Percentiles rank a stretch among this genome's conserved stretches.
phyloP scores from a whole-genome alignment of 1,139 yeast genomes.

The Protomyces gravidus region DNA sequence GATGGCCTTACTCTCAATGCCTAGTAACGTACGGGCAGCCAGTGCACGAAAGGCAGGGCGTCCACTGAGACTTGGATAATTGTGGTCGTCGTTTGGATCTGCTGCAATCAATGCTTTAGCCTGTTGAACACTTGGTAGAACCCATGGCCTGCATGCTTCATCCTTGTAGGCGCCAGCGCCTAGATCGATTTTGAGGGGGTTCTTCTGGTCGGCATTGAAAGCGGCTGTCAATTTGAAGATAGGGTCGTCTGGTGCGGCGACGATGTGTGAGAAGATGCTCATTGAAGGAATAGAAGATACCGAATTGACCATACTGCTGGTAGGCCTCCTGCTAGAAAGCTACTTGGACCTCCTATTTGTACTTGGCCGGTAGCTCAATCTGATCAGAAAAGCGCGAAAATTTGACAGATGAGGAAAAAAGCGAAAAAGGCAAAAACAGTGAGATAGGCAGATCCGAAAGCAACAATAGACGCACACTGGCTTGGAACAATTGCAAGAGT shows the following conservation, averaged over 20 bases:
- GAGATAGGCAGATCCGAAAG: too few species aligned
- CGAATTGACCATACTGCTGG: constrained; percentile 35
- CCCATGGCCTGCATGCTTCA: constrained; percentile 77
- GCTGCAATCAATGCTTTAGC: constrained; percentile 60
- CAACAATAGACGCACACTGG: too few species aligned
- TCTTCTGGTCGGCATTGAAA: constrained; percentile 51
- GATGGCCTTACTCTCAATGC: constrained; percentile 42
- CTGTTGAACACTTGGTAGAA: constrained; percentile 70
- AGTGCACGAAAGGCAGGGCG: constrained; percentile 61
- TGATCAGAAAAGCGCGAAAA: too few species aligned
- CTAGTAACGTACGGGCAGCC: constrained; percentile 74
- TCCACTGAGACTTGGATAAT: constrained; percentile 82
- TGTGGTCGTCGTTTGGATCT: constrained; percentile 75
- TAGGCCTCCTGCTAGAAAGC: too few species aligned
- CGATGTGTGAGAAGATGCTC: constrained; percentile 34
- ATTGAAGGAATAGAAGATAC: constrained; percentile 33
- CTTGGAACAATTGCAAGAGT: too few species aligned
- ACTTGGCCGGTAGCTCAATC: too few species aligned
- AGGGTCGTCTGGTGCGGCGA: constrained; percentile 44
- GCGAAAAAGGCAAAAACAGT: too few species aligned
- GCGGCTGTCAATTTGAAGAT: constrained; percentile 75
- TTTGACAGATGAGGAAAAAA: too few species aligned
- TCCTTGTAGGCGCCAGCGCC: constrained; percentile 88
- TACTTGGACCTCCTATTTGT: too few species aligned
- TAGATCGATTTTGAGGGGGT: constrained; percentile 57